Evolutionary conservation across 2,329 filamentous ascomycete genomes (phyloP).

Genomic region (Ramichloridium luteum): DNA sequence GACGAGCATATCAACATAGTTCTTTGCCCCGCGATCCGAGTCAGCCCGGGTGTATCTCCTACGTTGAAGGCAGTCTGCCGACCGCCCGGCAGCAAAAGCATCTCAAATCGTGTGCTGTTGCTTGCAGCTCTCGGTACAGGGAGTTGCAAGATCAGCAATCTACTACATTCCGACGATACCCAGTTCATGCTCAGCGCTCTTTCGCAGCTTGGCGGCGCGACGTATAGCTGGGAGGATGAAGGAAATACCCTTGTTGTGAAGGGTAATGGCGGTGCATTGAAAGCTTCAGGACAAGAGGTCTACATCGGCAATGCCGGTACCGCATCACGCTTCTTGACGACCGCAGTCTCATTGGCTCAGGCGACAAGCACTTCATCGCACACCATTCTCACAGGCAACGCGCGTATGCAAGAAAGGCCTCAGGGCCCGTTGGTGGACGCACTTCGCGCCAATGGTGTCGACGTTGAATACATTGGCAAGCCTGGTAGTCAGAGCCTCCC

Average conservation of each 20-base stretch:
- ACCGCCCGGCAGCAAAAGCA: constrained; percentile 92
- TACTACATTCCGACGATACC: constrained; percentile 92
- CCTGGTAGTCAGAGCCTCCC: constrained; percentile 76
- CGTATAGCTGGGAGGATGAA: constrained; percentile 86
- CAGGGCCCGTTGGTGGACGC: constrained; percentile 91
- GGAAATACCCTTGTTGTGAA: constrained; percentile 83
- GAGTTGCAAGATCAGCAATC: constrained; percentile 75
- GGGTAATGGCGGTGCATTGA: constrained; percentile 76
- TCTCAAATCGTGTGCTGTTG: constrained; percentile 91
- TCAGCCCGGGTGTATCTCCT: constrained; percentile 58
- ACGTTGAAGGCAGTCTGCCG: constrained; percentile 60
- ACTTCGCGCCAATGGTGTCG: constrained; percentile 73
- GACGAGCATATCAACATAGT: constrained; percentile 74
- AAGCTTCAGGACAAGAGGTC: constrained; percentile 61
- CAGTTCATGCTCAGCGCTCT: constrained; percentile 97
- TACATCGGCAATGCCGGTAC: constrained; percentile 97
- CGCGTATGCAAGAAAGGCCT: constrained; percentile 88
- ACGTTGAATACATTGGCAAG: constrained; percentile 72
- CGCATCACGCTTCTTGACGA: constrained; percentile 87
- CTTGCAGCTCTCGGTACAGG: constrained; percentile 81
- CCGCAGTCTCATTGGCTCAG: constrained; percentile 72
- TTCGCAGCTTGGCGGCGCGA: constrained; percentile 67
- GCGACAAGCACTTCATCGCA: constrained; percentile 48
- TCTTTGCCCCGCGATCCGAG: constrained; percentile 64
- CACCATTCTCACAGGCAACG: constrained; percentile 82